Conservation (phyloP, 2,329 filamentous ascomycete species). For the Ceratocystis harringtonii region DNA sequence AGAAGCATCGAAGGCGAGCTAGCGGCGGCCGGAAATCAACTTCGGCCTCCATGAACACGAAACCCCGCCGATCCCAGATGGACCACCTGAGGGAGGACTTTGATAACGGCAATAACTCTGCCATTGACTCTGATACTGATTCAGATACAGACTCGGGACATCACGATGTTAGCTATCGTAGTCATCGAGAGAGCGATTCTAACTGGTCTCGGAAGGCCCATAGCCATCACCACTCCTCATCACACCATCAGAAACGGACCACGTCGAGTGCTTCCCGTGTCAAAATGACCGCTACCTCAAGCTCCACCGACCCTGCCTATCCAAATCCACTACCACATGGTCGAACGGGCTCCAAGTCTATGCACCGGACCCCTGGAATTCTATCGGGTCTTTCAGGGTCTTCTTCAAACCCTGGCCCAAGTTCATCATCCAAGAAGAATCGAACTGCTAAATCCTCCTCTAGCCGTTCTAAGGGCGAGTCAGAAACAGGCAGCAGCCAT, state of each 20-base stretch:
- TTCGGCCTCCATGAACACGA: neutral
- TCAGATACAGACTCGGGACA: neutral
- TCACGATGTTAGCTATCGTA: neutral
- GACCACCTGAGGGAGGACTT: conserved; percentile 6
- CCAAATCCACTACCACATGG: neutral
- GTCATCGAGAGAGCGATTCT: neutral
- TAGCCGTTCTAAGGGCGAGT: conserved; percentile 7
- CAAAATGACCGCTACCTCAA: conserved; percentile 4
- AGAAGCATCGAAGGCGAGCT: conserved; percentile 1
- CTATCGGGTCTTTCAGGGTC: neutral
- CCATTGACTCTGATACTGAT: conserved; percentile 5
- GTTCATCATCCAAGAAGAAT: neutral
- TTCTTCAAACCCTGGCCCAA: neutral
- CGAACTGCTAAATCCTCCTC: conserved; percentile 10
- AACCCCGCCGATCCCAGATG: neutral
- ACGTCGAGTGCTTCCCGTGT: conserved; percentile 1
- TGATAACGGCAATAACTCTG: neutral
- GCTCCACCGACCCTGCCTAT: neutral
- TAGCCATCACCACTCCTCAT: neutral
- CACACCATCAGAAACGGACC: conserved; percentile 5
- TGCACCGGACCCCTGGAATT: conserved; percentile 1
- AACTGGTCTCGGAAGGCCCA: neutral
- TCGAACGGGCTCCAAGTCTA: neutral
- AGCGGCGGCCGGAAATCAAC: conserved; percentile 5
- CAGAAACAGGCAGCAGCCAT: neutral